These are phyloP conservation scores for Fusarium sp. DNA, from an alignment of 2,329 filamentous ascomycete genomes.

Conservation along the genomic window DNA sequence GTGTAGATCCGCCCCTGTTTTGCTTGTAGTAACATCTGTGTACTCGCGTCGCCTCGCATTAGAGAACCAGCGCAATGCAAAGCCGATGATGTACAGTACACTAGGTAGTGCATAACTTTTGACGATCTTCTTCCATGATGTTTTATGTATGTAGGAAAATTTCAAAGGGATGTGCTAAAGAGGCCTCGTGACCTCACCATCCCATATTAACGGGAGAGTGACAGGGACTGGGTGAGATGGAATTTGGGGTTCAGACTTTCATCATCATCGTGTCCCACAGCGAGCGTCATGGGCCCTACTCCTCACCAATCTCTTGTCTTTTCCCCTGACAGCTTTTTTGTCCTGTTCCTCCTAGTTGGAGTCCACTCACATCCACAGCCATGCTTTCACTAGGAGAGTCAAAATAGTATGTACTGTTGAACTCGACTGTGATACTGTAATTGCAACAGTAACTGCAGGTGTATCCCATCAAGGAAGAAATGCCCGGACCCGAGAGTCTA, in stretches of 20 bases:
- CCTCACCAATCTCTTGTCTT: constrained; percentile 29
- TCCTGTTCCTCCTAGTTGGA: constrained; percentile 1
- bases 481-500: background rate
- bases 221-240: constrained; percentile 24
- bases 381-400: constrained; percentile 5
- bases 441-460: background rate
- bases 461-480: constrained; percentile 2
- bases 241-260: constrained; percentile 18
- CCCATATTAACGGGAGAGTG: constrained; percentile 22
- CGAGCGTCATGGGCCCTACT: constrained; percentile 26
- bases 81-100: constrained; percentile 20
- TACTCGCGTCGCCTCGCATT: background rate
- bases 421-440: background rate
- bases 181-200: constrained; percentile 39
- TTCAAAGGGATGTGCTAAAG: constrained; percentile 4
- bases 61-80: background rate
- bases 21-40: background rate
- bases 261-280: constrained; percentile 22
- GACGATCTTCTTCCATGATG: background rate
- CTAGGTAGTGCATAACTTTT: background rate
- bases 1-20: constrained; percentile 7
- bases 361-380: constrained; percentile 28
- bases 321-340: constrained; percentile 11
- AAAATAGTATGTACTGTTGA: background rate
- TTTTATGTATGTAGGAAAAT: background rate